Evolutionary conservation across 108 stramenopile genomes (phyloP).

Genomic region (Discostella stelligeroides): DNA sequence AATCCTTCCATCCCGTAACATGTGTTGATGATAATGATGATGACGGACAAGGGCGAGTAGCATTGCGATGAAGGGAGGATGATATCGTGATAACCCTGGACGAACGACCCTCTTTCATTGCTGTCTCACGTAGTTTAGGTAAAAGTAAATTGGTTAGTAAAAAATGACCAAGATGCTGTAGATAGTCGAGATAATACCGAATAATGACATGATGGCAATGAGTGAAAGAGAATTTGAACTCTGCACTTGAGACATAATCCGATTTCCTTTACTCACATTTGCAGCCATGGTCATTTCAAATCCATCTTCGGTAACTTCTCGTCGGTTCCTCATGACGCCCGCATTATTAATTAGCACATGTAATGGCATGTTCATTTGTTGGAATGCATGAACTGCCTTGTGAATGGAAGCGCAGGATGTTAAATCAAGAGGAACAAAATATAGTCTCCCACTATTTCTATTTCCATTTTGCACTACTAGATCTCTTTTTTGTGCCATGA

Average conservation of each 20-base stretch:
- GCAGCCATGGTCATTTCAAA: conserved; percentile 83
- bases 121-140: conserved; percentile 45
- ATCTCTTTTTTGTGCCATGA: not conserved
- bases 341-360: conserved; percentile 88
- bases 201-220: not conserved
- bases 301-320: conserved; percentile 61
- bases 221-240: not conserved
- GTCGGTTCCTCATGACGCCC: conserved; percentile 79
- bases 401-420: conserved; percentile 58
- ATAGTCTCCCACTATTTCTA: conserved; percentile 23
- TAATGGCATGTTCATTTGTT: conserved; percentile 30
- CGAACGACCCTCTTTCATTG: conserved; percentile 20
- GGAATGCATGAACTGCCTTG: conserved; percentile 32
- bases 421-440: conserved; percentile 65
- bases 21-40: conserved; percentile 18
- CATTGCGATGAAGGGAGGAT: conserved; percentile 33
- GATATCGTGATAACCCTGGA: conserved; percentile 45
- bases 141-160: conserved; percentile 69
- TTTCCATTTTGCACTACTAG: not conserved
- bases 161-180: conserved; percentile 83
- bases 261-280: conserved; percentile 48
- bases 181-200: not conserved
- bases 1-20: conserved; percentile 22
- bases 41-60: not conserved
- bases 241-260: too few species aligned